These are phyloP conservation scores for Blastobotrys arbuscula DNA, from an alignment of 1,139 yeast genomes.

Conservation along the genomic window DNA sequence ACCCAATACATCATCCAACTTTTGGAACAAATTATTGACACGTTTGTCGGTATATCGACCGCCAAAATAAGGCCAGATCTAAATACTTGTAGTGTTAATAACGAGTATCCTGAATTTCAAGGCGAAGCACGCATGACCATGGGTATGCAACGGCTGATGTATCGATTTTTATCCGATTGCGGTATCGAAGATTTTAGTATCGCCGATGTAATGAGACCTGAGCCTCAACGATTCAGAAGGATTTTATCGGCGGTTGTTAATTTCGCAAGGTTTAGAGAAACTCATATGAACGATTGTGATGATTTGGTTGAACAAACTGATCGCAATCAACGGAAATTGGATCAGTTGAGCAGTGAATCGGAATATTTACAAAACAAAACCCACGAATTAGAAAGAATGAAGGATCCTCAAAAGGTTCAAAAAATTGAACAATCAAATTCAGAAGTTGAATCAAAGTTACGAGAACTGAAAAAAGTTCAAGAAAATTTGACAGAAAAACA, in stretches of 20 bases:
- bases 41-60: constrained; percentile 58
- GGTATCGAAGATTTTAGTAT: constrained; percentile 75
- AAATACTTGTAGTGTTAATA: constrained; percentile 23
- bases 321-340: constrained; percentile 40
- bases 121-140: constrained; percentile 39
- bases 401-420: constrained; percentile 35
- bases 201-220: constrained; percentile 68
- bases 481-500: constrained; percentile 64
- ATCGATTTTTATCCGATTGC: constrained; percentile 59
- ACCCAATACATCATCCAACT: constrained; percentile 55
- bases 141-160: constrained; percentile 54
- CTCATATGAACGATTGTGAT: constrained; percentile 64
- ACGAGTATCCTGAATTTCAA: constrained; percentile 28
- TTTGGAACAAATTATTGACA: constrained; percentile 66
- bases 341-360: constrained; percentile 41
- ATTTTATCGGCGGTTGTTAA: constrained; percentile 79
- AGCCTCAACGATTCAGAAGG: constrained; percentile 55
- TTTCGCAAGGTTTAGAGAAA: constrained; percentile 79
- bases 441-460: constrained; percentile 57
- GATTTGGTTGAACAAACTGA: constrained; percentile 54
- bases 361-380: constrained; percentile 37
- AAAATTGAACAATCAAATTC: constrained; percentile 53
- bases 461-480: constrained; percentile 57
- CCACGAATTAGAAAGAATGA: constrained; percentile 26
- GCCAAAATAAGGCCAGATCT: constrained; percentile 38